Evolutionary conservation across 2,329 filamentous ascomycete species (phyloP), one percentile per base, ranked within the genome.

Genomic region (Cercospora zeae-maydis): DNA sequence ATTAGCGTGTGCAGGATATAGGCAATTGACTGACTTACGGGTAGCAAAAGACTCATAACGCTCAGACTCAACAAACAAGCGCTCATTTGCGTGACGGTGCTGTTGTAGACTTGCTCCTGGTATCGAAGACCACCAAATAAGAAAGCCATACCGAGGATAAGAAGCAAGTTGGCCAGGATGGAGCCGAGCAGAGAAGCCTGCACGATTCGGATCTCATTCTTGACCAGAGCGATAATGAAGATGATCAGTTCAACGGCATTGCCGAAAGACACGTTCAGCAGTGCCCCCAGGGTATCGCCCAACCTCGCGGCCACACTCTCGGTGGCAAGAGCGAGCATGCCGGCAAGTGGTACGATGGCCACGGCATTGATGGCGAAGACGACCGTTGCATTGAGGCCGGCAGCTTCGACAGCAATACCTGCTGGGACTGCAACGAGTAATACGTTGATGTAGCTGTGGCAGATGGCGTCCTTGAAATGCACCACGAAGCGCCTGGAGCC

Each of bases 21-120:
- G 33, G 8, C 9, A 10, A 7, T 33, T 13, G 10, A 47, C 7
- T 37, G 45, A 77, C 85, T 70, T 78, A 90, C 88, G 1, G 93
- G 92, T 11, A 97, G 79, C 27, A 96, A 84, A 21, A 96, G 81
- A 80, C 92, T 96, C 78, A 91, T 93, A 64, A 96, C 93, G 73
- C 90, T 93, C 76, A 96, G 78, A 80, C 91, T 96, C 69, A 97
- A 84, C 70, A 97, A 82, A 78, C 92, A 96, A 57, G 93, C 93
- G 75, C 92, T 96, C 91, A 96, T 96, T 75, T 97, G 92, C 0
- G 92, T 96, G 63, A 96, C 91, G 21, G 91, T 96, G 78, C 88
- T 95, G 78, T 96, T 97, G 79, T 96, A 97, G 66, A 97, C 88
- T 81, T 96, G 93, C 79, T 97, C 93, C 74, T 90, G 88, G 76